Conservation (phyloP, 148 eudicot genomes). For the Fagopyrum tataricum region DNA sequence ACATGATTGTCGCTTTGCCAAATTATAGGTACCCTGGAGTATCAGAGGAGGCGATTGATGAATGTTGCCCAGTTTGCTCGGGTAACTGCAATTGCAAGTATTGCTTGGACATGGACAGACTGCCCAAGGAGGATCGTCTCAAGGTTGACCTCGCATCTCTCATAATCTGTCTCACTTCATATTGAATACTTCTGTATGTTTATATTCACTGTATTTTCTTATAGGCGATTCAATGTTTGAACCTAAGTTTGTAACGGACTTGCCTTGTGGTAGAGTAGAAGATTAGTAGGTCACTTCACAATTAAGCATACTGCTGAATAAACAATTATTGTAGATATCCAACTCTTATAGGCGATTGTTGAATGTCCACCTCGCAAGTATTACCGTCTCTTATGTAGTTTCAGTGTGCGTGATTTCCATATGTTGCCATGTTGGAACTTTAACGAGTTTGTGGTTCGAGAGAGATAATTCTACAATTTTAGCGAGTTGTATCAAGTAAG, state of each 20-base stretch:
- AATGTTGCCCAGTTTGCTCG: conserved; percentile 45
- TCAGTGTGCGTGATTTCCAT: not conserved
- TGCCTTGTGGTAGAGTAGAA: not conserved
- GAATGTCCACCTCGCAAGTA: not conserved
- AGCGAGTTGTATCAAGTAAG: not conserved
- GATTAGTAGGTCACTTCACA: not conserved
- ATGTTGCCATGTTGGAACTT: not conserved
- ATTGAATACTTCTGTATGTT: not conserved
- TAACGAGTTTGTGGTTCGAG: not conserved
- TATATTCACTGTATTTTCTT: not conserved
- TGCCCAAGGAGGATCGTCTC: not conserved
- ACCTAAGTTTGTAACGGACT: not conserved
- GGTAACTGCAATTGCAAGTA: conserved; percentile 46
- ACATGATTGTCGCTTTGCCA: not conserved
- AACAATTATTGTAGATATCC: not conserved
- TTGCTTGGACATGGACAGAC: conserved; percentile 33
- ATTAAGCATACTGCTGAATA: not conserved
- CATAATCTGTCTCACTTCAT: not conserved
- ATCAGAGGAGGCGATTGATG: conserved; percentile 31
- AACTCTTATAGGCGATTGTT: no score
- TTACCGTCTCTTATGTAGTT: not conserved
- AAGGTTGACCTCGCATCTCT: not conserved
- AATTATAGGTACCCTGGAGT: conserved; percentile 40
- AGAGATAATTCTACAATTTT: not conserved
- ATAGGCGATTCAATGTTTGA: not conserved